Percentiles rank a stretch among this genome's conserved stretches.
Evolutionary conservation across 352 stramenopile species (phyloP).

Genomic region (Achlya hypogyna): DNA sequence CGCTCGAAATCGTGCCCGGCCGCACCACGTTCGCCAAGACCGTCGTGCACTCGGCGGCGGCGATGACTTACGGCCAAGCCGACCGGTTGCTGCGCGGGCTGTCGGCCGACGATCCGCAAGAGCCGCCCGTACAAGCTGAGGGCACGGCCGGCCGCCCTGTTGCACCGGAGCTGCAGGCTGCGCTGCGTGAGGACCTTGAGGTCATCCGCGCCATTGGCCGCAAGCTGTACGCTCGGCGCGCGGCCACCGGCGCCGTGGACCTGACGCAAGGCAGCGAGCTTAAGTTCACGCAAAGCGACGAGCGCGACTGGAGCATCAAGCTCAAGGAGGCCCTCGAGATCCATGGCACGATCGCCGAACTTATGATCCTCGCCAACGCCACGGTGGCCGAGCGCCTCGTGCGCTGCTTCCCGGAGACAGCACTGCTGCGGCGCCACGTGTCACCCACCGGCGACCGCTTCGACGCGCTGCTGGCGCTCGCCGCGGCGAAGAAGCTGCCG

Average conservation of each 20-base stretch:
- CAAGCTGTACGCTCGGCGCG: constrained; percentile 42
- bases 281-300: constrained; percentile 63
- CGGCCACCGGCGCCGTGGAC: constrained; percentile 60
- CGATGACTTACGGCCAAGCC: constrained; percentile 82
- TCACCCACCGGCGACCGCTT: constrained; percentile 68
- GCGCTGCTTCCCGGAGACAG: constrained; percentile 64
- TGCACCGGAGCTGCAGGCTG: constrained; percentile 36
- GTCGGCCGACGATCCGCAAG: constrained; percentile 36
- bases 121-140: constrained; percentile 3
- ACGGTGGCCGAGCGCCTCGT: constrained; percentile 82
- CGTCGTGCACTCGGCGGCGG: constrained; percentile 93
- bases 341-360: constrained; percentile 88
- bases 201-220: constrained; percentile 61
- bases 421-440: constrained; percentile 81
- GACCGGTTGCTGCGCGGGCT: constrained; percentile 60
- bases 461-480: constrained; percentile 59
- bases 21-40: constrained; percentile 84
- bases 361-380: constrained; percentile 91
- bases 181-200: constrained; percentile 43
- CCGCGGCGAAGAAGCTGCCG: constrained; percentile 51
- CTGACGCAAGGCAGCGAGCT: constrained; percentile 78
- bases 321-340: constrained; percentile 90
- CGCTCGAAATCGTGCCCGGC: constrained; percentile 42
- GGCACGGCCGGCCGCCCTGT: constrained; percentile 68
- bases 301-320: constrained; percentile 77